Evolutionary conservation across 2,329 filamentous ascomycete species (phyloP), one percentile per base, ranked within the genome.

Genomic region (Gremmenia infestans): DNA sequence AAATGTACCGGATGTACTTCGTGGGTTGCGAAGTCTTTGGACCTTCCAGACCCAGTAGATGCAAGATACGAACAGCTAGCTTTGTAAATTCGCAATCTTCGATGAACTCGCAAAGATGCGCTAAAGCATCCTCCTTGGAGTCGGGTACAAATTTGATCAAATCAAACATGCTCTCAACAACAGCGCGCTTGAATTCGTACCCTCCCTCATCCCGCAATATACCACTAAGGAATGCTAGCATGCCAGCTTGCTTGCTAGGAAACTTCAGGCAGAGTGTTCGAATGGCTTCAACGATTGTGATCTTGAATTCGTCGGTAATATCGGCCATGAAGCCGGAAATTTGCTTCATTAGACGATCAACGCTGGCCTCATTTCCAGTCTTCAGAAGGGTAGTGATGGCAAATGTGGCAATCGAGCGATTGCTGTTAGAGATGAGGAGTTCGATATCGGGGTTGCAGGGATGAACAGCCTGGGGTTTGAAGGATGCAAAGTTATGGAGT

Each of bases 61-160:
- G 93, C 54, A 99, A 78, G 65, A 99, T 95, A 58, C 94, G 87
- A 48, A 99, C 93, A 32, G 94, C 93, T 60, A 99, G 81, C 76
- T 99, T 99, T 28, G 94, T 97, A 73, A 97, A 99, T 72, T 99
- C 94, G 76, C 94, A 99, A 72, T 99, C 94, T 74, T 99, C 94
- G 63, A 99, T 99, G 71, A 99, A 99, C 72, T 99, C 94, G 76
- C 94, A 97, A 22, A 99, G 83, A 69, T 97, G 94, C 14, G 93
- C 90, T 49, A 99, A 83, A 17, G 94, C 93, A 63, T 87, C 83
- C 68, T 87, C 84, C 73, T 86, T 87, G 35, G 83, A 85, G 58
- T 97, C 94, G 1, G 94, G 94, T 3, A 99, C 93, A 68, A 99
- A 99, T 73, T 97, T 97, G 78, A 99, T 97, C 54, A 99, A 78